Conservation (phyloP, 2,329 filamentous ascomycete genomes). For the Pseudophaeomoniella oleicola region DNA sequence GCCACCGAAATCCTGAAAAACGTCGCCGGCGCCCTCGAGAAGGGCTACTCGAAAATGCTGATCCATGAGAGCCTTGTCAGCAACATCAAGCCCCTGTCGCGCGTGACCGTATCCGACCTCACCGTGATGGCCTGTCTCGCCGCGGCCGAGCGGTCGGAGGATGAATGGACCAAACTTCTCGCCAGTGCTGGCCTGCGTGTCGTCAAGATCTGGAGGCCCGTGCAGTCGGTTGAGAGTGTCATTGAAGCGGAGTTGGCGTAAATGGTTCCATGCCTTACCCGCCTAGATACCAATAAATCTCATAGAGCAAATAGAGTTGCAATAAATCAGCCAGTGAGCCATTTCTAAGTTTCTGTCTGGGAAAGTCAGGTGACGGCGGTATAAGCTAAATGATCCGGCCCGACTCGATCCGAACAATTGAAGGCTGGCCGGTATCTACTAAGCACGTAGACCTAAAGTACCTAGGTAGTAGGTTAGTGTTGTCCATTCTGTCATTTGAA, state of each 20-base stretch:
- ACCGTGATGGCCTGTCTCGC: constrained; percentile 20
- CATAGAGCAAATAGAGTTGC: too few relatives aligned
- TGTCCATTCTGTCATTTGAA: too few relatives aligned
- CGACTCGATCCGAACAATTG: too few relatives aligned
- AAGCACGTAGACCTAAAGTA: too few relatives aligned
- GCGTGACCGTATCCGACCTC: constrained; percentile 20
- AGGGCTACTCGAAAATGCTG: constrained; percentile 25
- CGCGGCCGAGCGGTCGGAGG: constrained; percentile 18
- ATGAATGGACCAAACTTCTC: constrained; percentile 17
- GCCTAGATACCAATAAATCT: too few relatives aligned
- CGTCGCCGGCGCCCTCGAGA: constrained; percentile 21
- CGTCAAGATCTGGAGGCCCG: constrained; percentile 17
- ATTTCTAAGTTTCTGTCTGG: too few relatives aligned
- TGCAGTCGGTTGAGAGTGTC: constrained; percentile 12
- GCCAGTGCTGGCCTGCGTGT: constrained; percentile 10
- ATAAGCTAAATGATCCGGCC: too few relatives aligned
- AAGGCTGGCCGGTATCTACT: too few relatives aligned
- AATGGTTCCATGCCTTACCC: too few relatives aligned
- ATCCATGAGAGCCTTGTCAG: constrained; percentile 23
- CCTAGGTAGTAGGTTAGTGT: too few relatives aligned
- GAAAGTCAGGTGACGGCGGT: too few relatives aligned
- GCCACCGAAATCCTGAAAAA: constrained; percentile 17
- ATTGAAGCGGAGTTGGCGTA: not conserved
- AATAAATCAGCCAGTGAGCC: too few relatives aligned
- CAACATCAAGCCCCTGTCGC: constrained; percentile 13